Conservation (phyloP, 805 yeast species). For the Spathaspora boniae region DNA sequence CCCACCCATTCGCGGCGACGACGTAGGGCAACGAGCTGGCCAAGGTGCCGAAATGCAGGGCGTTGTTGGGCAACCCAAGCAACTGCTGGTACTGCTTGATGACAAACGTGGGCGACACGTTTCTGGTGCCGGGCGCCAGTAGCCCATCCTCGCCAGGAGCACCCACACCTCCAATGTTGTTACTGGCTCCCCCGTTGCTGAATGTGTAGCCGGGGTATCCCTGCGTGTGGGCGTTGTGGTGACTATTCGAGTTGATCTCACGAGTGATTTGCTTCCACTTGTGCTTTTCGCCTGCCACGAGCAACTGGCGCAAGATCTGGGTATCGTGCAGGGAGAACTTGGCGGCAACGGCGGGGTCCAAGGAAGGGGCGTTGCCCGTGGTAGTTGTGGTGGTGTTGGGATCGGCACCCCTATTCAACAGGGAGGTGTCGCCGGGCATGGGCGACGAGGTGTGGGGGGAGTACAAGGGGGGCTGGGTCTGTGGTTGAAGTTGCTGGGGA, state of each 20-base stretch:
- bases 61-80: conserved; percentile 52
- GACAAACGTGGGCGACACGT: conserved; percentile 51
- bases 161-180: conserved; percentile 2
- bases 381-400: conserved; percentile 1
- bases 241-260: conserved; percentile 20
- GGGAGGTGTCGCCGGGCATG: conserved; percentile 10
- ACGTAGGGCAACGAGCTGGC: conserved; percentile 56
- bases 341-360: conserved; percentile 10
- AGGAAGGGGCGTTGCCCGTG: conserved; percentile 7
- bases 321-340: conserved; percentile 44
- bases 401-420: too few relatives aligned
- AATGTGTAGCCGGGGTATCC: conserved; percentile 6
- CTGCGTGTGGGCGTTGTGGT: conserved; percentile 8
- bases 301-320: conserved; percentile 43
- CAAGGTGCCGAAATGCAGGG: conserved; percentile 36
- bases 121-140: conserved; percentile 20
- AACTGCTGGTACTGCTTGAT: conserved; percentile 51
- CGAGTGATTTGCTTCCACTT: conserved; percentile 59
- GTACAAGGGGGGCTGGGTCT: neutral
- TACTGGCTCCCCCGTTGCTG: conserved; percentile 8
- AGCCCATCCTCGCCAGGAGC: conserved; percentile 3
- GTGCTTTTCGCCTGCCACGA: conserved; percentile 51
- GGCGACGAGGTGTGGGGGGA: neutral
- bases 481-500: conserved; percentile 10
- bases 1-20: conserved; percentile 47